phyloP scores from a whole-genome alignment of 2,329 filamentous ascomycete genomes.

The Epicoccum sorghinum region DNA sequence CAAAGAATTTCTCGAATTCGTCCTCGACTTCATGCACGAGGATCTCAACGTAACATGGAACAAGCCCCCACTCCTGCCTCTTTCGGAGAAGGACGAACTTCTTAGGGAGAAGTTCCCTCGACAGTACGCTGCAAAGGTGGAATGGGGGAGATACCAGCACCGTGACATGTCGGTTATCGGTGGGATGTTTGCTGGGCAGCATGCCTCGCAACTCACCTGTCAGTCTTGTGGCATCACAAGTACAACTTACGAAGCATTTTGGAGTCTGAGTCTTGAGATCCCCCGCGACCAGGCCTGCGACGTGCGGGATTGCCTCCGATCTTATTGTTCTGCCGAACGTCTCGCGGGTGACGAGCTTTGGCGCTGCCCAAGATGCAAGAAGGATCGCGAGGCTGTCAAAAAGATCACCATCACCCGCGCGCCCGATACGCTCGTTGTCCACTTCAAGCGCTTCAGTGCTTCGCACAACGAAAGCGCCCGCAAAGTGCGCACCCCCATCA shows the following conservation, averaged over 20 bases:
- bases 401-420: conserved; percentile 77
- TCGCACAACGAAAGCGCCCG: conserved; percentile 61
- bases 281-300: conserved; percentile 65
- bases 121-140: conserved; percentile 70
- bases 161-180: conserved; percentile 78
- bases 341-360: conserved; percentile 71
- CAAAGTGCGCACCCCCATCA: conserved; percentile 74
- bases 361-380: conserved; percentile 77
- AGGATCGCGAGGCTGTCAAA: conserved; percentile 69
- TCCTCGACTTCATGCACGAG: conserved; percentile 81
- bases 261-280: conserved; percentile 74
- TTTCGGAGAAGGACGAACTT: conserved; percentile 66
- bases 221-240: conserved; percentile 66
- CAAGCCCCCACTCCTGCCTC: conserved; percentile 61
- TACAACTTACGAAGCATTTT: conserved; percentile 73
- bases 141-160: conserved; percentile 75
- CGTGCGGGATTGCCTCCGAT: conserved; percentile 71
- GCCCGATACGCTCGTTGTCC: conserved; percentile 78
- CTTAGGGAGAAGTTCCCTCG: conserved; percentile 65
- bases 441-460: conserved; percentile 73
- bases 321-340: conserved; percentile 71
- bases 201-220: conserved; percentile 66
- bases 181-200: conserved; percentile 77
- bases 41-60: conserved; percentile 78
- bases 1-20: conserved; percentile 84